Percentiles rank a stretch among this genome's conserved stretches.
Conservation (phyloP, 1,139 yeast species). For the Scheffersomyces titani region DNA sequence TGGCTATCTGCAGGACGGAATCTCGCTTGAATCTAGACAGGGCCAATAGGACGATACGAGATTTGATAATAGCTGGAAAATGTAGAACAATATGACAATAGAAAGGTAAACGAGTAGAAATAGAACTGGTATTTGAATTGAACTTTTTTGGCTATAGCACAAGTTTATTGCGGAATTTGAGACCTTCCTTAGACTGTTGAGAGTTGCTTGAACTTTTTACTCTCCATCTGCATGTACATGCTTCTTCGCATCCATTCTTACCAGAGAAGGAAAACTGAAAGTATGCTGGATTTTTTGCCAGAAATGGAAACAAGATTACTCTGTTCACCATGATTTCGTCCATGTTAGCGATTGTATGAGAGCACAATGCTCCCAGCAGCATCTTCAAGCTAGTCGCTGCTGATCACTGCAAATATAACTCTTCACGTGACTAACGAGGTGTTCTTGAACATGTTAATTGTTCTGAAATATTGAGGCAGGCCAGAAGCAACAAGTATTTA, state of each 20-base stretch:
- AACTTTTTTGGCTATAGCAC: no score
- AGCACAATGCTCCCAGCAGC: neutral
- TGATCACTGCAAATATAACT: neutral
- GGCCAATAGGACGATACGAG: neutral
- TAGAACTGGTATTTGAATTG: neutral
- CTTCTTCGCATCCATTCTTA: neutral
- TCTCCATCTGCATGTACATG: neutral
- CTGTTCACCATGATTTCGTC: neutral
- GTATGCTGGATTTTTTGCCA: neutral
- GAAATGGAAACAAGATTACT: neutral
- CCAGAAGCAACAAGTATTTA: no score
- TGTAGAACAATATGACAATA: neutral
- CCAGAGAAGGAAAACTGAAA: neutral
- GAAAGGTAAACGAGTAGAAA: neutral
- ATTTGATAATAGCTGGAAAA: neutral
- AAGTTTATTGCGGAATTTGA: neutral
- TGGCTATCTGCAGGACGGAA: neutral
- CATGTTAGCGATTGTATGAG: neutral
- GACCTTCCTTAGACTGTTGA: neutral
- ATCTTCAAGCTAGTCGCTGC: neutral
- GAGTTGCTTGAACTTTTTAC: neutral
- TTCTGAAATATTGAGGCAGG: no score
- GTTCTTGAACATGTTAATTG: no score
- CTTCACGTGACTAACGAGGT: neutral
- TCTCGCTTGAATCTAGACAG: neutral